Evolutionary conservation across 192 early-diverging fungal species (phyloP).

Genomic region (Podila verticillata): DNA sequence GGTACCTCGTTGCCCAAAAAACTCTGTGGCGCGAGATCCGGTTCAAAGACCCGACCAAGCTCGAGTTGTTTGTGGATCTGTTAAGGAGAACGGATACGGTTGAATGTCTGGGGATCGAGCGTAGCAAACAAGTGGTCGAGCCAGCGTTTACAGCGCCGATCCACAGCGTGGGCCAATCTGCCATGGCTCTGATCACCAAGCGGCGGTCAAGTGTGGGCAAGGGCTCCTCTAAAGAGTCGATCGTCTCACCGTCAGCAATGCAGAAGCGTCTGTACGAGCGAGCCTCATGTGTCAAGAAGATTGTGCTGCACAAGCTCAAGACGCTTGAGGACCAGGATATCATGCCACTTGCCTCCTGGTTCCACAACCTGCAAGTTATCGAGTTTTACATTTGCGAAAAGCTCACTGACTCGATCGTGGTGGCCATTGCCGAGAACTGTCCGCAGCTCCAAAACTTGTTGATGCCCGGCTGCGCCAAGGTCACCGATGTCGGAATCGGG

Average conservation of each 20-base stretch:
- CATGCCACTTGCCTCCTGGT: constrained; percentile 34
- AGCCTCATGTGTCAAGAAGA: constrained; percentile 23
- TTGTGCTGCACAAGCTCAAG: constrained; percentile 52
- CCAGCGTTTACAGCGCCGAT: not conserved
- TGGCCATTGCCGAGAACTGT: constrained; percentile 46
- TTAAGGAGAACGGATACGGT: constrained; percentile 35
- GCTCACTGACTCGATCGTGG: constrained; percentile 52
- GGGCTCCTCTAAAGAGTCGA: constrained; percentile 7
- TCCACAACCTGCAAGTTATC: constrained; percentile 46
- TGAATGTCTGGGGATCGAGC: constrained; percentile 27
- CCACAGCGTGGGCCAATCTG: not conserved
- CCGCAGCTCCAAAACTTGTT: constrained; percentile 53
- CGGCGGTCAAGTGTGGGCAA: not conserved
- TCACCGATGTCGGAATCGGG: constrained; percentile 56
- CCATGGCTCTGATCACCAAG: constrained; percentile 1
- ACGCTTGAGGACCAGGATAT: constrained; percentile 35
- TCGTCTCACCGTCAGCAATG: constrained; percentile 27
- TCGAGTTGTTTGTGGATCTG: constrained; percentile 34
- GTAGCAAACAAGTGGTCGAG: constrained; percentile 4
- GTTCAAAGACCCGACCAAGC: constrained; percentile 26
- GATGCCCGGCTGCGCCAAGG: constrained; percentile 60
- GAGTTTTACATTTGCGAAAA: constrained; percentile 67
- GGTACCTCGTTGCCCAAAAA: constrained; percentile 51
- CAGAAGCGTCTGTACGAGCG: constrained; percentile 45
- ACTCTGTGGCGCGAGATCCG: constrained; percentile 49